Base-by-base conservation (phyloP, 2,329 filamentous ascomycete species). In the Cercospora zeae-maydis region DNA sequence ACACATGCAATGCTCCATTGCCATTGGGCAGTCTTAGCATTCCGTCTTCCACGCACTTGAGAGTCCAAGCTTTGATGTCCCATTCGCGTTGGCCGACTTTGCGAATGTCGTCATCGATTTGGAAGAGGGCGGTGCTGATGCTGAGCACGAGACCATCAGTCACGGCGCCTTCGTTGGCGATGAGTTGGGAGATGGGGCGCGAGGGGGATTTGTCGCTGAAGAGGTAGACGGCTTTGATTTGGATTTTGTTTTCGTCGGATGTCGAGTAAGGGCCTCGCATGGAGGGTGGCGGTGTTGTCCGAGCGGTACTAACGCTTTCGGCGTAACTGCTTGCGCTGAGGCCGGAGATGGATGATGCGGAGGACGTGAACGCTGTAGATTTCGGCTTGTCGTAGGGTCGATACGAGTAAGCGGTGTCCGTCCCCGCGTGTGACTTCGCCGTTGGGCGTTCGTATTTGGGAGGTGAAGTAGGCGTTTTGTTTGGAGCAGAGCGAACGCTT, bases 11-110 rank as follows among this genome's bases (percentile, higher is more conserved):
- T n/a, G 78, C 77, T 45, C 79, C 74, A 11, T 39, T 55, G 49
- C 79, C 74, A 14, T 39, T 55, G 11, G 30, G 36, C 2, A 55
- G 62, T 75, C 81, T 79, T 78, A 70, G 69, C 27, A 59, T 61
- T 7, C 71, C 72, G 42, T 72, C 88, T 84, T 98, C 95, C 77
- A 96, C 87, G 68, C 89, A 81, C 79, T 96, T 97, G 78, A 99
- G 85, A 47, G 92, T 96, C 95, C 95, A 98, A 27, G 93, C 93
- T 78, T 98, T 98, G 74, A 98, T 87, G 76, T 99, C 95, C 95
- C 95, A 99, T 79, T 99, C 95, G 63, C 95, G 87, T 78, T 98
- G 92, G n/a, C 91, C 88, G 14, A 97, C 91, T 65, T 88, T 87
- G 49, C 93, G 88, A 58, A 97, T 86, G 75, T 98, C 95, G 76